Conservation (phyloP, 1,139 yeast genomes). For the Saccharomycopsis hybrid region DNA sequence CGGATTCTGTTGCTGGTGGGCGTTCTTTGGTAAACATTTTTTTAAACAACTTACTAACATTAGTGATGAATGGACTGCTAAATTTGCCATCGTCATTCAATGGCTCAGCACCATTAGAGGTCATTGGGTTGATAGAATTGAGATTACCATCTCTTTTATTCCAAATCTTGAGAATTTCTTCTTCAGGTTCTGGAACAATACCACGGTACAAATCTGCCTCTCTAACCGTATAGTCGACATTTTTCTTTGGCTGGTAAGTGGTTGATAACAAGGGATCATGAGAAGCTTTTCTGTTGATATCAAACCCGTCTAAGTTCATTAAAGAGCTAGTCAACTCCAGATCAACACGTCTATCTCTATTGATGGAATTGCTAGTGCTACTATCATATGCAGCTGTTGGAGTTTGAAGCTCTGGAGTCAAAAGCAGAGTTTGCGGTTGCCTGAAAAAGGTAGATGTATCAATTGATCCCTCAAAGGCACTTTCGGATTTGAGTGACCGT, state of each 20-base stretch:
- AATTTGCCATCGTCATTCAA: background rate
- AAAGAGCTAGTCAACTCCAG: background rate
- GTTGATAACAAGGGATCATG: conserved; percentile 8
- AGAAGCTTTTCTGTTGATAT: background rate
- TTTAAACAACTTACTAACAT: conserved; percentile 6
- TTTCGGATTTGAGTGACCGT: background rate
- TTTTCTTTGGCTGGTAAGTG: conserved; percentile 8
- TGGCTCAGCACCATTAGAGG: background rate
- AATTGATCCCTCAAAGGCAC: background rate
- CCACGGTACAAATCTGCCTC: conserved; percentile 20
- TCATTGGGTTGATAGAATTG: conserved; percentile 19
- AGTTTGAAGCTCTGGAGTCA: background rate
- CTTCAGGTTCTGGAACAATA: conserved; percentile 8
- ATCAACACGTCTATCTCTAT: background rate
- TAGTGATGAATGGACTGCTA: background rate
- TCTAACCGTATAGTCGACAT: conserved; percentile 20
- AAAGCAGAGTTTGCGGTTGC: conserved; percentile 10
- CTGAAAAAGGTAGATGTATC: conserved; percentile 7
- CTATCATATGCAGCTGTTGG: background rate
- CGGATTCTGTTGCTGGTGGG: conserved; percentile 3
- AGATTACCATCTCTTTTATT: conserved; percentile 19
- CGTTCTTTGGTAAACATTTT: background rate
- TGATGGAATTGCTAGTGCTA: background rate
- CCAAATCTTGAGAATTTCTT: conserved; percentile 20
- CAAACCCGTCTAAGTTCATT: background rate